These are phyloP conservation scores for Leucocoprinus leucothites DNA, from an alignment of 768 basidiomycete genomes.

Conservation along the genomic window DNA sequence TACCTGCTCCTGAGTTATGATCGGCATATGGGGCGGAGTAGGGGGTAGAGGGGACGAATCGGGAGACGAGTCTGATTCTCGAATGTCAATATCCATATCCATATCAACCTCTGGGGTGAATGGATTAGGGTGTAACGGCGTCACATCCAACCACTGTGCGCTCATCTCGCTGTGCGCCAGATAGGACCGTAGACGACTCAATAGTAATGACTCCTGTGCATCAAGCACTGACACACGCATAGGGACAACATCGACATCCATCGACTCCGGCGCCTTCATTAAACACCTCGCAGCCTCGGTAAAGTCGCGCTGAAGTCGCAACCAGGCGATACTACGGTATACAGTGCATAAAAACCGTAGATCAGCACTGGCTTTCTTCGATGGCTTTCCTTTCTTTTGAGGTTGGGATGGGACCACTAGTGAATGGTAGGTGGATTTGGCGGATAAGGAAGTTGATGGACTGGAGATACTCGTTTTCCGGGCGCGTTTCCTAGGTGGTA, in stretches of 20 bases:
- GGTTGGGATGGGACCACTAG: neutral
- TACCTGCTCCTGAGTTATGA: neutral
- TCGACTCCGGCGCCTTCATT: neutral
- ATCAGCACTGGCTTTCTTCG: conserved; percentile 1
- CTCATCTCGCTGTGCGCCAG: conserved; percentile 7
- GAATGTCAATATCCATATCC: neutral
- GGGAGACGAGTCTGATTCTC: neutral
- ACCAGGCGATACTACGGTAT: conserved; percentile 7
- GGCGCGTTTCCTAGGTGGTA: conserved; percentile 10
- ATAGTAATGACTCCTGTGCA: conserved; percentile 4
- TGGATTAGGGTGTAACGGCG: neutral
- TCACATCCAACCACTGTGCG: conserved; percentile 5
- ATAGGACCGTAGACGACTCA: conserved; percentile 9
- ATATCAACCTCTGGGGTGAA: neutral
- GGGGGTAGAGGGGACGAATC: neutral
- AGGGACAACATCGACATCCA: neutral
- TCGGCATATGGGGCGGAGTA: neutral
- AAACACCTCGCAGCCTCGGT: neutral
- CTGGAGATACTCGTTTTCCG: conserved; percentile 4
- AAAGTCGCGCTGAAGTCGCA: neutral
- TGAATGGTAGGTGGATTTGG: neutral
- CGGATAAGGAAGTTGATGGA: neutral
- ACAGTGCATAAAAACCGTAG: conserved; percentile 7
- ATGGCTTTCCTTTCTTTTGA: neutral
- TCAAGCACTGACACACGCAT: conserved; percentile 1